These are phyloP conservation scores for Geotrichum carabidarum DNA, from an alignment of 1,139 yeast species.

Conservation along the genomic window DNA sequence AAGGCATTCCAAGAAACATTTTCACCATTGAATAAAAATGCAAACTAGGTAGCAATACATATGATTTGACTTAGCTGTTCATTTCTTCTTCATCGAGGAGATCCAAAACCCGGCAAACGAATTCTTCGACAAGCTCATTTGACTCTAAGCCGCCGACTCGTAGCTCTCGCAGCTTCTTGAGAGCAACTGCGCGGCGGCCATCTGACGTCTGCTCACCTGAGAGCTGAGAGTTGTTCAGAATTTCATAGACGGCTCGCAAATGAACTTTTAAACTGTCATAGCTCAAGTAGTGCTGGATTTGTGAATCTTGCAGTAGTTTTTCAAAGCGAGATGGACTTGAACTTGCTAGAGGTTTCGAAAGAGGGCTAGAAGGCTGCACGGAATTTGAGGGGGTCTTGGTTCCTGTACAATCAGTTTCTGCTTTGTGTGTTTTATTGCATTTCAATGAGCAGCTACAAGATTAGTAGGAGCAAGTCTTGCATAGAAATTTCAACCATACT, in stretches of 20 bases:
- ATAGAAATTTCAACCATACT: conserved; percentile 27
- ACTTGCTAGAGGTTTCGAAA: conserved; percentile 1
- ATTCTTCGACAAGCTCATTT: conserved; percentile 63
- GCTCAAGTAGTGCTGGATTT: conserved; percentile 43
- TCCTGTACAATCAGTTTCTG: conserved; percentile 21
- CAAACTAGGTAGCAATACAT: not conserved
- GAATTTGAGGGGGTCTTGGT: not conserved
- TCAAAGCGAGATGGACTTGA: conserved; percentile 19
- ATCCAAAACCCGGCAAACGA: conserved; percentile 33
- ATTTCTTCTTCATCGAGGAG: conserved; percentile 12
- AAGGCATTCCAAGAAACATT: conserved; percentile 17
- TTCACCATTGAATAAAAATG: not conserved
- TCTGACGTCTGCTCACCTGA: conserved; percentile 45
- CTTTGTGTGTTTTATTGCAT: conserved; percentile 50
- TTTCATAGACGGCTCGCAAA: conserved; percentile 44
- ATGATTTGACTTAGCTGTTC: not conserved
- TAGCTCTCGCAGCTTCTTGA: conserved; percentile 54
- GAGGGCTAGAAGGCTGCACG: not conserved
- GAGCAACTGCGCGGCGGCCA: conserved; percentile 54
- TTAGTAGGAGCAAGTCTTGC: not conserved
- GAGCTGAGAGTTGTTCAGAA: conserved; percentile 44
- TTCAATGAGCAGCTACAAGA: conserved; percentile 44
- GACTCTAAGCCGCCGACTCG: conserved; percentile 60
- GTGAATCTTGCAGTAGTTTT: conserved; percentile 38
- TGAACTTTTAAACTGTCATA: conserved; percentile 53